Percentiles rank a stretch among this genome's conserved stretches.
Evolutionary conservation across 2,329 filamentous ascomycete species (phyloP).

Genomic region (Colletotrichum lupini): DNA sequence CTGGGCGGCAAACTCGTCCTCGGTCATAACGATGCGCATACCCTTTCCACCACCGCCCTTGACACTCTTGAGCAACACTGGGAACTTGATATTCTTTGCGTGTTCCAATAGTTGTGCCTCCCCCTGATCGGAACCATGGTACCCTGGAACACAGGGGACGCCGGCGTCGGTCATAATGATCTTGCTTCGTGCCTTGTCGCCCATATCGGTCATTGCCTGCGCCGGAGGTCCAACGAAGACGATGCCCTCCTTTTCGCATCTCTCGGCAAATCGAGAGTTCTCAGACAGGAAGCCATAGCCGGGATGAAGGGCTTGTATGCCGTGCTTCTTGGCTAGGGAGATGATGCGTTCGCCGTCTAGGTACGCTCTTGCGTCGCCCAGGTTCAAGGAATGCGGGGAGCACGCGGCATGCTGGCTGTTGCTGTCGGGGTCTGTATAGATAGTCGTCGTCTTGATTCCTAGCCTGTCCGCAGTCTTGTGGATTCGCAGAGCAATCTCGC

Average conservation of each 20-base stretch:
- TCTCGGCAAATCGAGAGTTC: constrained; percentile 89
- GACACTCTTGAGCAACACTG: constrained; percentile 83
- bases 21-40: constrained; percentile 77
- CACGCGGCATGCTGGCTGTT: constrained; percentile 87
- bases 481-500: constrained; percentile 95
- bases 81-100: constrained; percentile 76
- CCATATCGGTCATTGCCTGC: constrained; percentile 87
- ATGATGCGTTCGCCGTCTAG: constrained; percentile 96
- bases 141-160: constrained; percentile 95
- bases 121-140: constrained; percentile 88
- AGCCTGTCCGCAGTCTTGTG: constrained; percentile 87
- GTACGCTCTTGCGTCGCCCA: constrained; percentile 87
- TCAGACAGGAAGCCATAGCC: constrained; percentile 97
- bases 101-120: constrained; percentile 69
- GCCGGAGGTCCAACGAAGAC: constrained; percentile 94
- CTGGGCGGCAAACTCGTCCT: constrained; percentile 76
- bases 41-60: constrained; percentile 87
- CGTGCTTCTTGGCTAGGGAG: constrained; percentile 83
- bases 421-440: constrained; percentile 94
- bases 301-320: constrained; percentile 92
- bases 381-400: constrained; percentile 84
- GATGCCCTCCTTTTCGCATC: constrained; percentile 89
- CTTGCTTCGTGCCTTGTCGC: constrained; percentile 92
- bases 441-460: constrained; percentile 91
- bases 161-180: constrained; percentile 97